phyloP scores from a whole-genome alignment of 331 rosid genomes.

The Cydonia oblonga region DNA sequence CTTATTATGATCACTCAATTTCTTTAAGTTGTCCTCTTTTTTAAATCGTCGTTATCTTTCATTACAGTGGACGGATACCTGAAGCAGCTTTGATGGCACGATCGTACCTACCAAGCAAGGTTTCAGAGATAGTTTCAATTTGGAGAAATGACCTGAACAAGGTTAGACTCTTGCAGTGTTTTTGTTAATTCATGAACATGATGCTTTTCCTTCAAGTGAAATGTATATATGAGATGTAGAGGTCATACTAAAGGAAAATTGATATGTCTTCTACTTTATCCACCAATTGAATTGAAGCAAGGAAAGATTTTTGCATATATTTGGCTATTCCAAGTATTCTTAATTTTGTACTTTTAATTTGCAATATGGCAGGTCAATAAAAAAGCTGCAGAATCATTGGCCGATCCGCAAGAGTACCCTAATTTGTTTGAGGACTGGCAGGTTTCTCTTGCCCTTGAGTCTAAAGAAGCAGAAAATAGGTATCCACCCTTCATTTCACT shows the following conservation, averaged over 20 bases:
- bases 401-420: constrained; percentile 44
- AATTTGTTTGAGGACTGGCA: constrained; percentile 56
- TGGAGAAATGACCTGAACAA: constrained; percentile 41
- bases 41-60: background rate
- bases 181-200: background rate
- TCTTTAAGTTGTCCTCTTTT: background rate
- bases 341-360: background rate
- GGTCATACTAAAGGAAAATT: background rate
- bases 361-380: constrained; percentile 26
- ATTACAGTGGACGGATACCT: constrained; percentile 33
- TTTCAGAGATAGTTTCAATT: constrained; percentile 31
- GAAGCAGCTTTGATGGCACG: constrained; percentile 47
- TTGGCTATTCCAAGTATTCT: background rate
- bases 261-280: background rate
- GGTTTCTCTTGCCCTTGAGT: constrained; percentile 36
- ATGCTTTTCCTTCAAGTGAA: background rate
- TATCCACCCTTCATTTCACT: background rate
- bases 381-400: constrained; percentile 45
- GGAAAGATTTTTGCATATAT: background rate
- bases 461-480: constrained; percentile 28
- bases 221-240: background rate
- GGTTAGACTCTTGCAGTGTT: constrained; percentile 13
- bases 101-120: constrained; percentile 45
- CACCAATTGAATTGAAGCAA: background rate
- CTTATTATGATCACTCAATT: background rate